Percentiles rank a stretch among this genome's conserved stretches.
Evolutionary conservation across 2,329 filamentous ascomycete species (phyloP).

Genomic region (Phialophora chinensis): DNA sequence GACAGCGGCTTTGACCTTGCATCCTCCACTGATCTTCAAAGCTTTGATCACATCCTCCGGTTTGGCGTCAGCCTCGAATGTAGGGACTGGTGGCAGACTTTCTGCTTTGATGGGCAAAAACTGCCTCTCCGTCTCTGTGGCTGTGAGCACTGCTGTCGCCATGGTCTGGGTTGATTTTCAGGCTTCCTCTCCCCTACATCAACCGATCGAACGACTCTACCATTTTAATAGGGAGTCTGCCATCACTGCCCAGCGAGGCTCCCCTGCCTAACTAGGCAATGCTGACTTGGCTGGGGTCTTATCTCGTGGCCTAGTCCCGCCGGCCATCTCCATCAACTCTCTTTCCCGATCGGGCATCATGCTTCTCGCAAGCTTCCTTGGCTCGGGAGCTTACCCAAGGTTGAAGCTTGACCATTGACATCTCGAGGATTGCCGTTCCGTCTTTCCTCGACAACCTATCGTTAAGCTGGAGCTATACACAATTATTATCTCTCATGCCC

Average conservation of each 20-base stretch:
- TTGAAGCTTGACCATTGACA: background rate
- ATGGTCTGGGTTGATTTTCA: background rate
- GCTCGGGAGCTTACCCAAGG: background rate
- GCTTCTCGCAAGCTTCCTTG: background rate
- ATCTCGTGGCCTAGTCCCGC: slow-evolving; percentile 10
- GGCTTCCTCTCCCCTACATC: no score
- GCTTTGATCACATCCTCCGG: slow-evolving; percentile 22
- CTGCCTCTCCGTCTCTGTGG: slow-evolving; percentile 6
- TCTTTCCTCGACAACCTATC: slow-evolving; percentile 20
- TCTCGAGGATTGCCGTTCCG: background rate
- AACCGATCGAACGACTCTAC: background rate
- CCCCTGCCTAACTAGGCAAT: slow-evolving; percentile 20
- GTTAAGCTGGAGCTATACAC: background rate
- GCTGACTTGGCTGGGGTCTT: slow-evolving; percentile 10
- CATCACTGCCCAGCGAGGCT: background rate
- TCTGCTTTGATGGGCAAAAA: slow-evolving; percentile 28
- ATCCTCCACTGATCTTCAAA: slow-evolving; percentile 20
- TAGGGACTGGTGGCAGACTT: slow-evolving; percentile 23
- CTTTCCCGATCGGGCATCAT: slow-evolving; percentile 11
- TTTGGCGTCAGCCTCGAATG: slow-evolving; percentile 16
- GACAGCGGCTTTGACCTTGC: slow-evolving; percentile 17
- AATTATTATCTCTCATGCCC: slow-evolving; percentile 25
- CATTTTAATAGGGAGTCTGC: slow-evolving; percentile 2
- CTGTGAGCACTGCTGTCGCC: slow-evolving; percentile 21
- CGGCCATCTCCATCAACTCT: slow-evolving; percentile 21